These are phyloP conservation scores for Quercus tomentella DNA, from an alignment of 331 rosid species.

Conservation along the genomic window DNA sequence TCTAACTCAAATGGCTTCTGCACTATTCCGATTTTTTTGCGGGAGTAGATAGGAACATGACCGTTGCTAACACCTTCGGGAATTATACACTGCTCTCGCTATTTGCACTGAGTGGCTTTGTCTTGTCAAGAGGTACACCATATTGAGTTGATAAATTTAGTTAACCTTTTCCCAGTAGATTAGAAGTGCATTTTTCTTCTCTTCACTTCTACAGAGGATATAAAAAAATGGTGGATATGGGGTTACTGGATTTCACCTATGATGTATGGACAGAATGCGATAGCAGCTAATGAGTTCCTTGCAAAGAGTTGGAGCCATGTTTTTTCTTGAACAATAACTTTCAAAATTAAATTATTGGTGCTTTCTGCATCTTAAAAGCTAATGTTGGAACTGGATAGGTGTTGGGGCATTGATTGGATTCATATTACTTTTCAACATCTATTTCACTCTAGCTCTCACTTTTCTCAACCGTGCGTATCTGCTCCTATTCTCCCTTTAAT, in stretches of 20 bases:
- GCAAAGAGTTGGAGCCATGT: slow-evolving; percentile 38
- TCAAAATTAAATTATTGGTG: neutral
- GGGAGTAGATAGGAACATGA: slow-evolving; percentile 25
- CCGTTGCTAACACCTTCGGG: slow-evolving; percentile 29
- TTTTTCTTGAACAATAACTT: neutral
- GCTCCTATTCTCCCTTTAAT: neutral
- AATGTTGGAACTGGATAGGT: slow-evolving; percentile 59
- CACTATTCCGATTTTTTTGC: slow-evolving; percentile 50
- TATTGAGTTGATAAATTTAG: too few relatives aligned
- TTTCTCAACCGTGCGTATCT: slow-evolving; percentile 40
- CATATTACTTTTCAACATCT: slow-evolving; percentile 32
- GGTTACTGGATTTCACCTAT: slow-evolving; percentile 47
- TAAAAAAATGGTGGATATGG: slow-evolving; percentile 44
- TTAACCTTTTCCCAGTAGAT: neutral
- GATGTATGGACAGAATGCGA: slow-evolving; percentile 40
- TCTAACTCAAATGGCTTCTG: slow-evolving; percentile 65
- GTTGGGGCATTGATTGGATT: slow-evolving; percentile 42
- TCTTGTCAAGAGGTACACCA: too few relatives aligned
- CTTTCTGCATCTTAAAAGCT: neutral
- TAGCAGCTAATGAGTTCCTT: slow-evolving; percentile 40
- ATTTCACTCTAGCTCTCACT: slow-evolving; percentile 35
- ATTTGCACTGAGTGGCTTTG: slow-evolving; percentile 33
- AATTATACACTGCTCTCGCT: slow-evolving; percentile 16
- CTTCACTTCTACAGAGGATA: slow-evolving; percentile 15
- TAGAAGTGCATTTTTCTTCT: neutral